These are phyloP conservation scores for Botryotinia calthae DNA, from an alignment of 2,329 filamentous ascomycete genomes.

Conservation along the genomic window DNA sequence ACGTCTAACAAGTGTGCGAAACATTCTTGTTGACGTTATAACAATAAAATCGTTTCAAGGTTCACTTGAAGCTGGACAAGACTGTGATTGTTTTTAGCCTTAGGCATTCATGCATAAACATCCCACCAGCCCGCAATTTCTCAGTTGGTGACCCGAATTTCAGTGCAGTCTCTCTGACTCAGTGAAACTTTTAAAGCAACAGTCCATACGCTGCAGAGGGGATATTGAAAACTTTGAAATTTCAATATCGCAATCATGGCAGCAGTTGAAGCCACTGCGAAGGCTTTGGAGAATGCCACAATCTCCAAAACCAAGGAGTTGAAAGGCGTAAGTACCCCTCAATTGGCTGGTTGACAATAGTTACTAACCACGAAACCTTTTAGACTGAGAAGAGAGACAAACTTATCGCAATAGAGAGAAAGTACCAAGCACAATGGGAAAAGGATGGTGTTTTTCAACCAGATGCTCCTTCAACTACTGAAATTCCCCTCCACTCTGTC, in stretches of 20 bases:
- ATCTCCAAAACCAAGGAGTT: constrained; percentile 61
- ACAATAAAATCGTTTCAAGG: constrained; percentile 4
- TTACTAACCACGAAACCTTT: constrained; percentile 26
- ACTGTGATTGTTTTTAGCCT: constrained; percentile 6
- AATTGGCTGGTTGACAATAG: constrained; percentile 25
- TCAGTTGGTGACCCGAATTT: constrained; percentile 17
- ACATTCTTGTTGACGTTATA: constrained; percentile 42
- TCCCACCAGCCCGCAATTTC: constrained; percentile 23
- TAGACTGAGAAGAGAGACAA: constrained; percentile 85
- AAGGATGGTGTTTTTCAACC: constrained; percentile 76
- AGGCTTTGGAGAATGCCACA: constrained; percentile 51
- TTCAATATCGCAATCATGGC: constrained; percentile 44
- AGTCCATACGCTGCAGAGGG: constrained; percentile 13
- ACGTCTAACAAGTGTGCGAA: constrained; percentile 47
- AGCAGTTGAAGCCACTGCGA: constrained; percentile 37
- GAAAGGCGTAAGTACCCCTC: constrained; percentile 49
- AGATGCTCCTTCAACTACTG: constrained; percentile 75
- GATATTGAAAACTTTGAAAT: constrained; percentile 6
- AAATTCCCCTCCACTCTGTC: constrained; percentile 74
- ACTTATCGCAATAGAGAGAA: constrained; percentile 80
- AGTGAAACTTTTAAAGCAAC: constrained; percentile 16
- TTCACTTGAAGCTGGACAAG: background rate
- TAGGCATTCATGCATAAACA: constrained; percentile 24
- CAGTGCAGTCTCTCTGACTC: constrained; percentile 24
- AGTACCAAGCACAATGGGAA: constrained; percentile 86